Percentiles rank a stretch among this genome's conserved stretches.
phyloP scores from a whole-genome alignment of 2,329 filamentous ascomycete species.

The Pyrenochaeta sp. region DNA sequence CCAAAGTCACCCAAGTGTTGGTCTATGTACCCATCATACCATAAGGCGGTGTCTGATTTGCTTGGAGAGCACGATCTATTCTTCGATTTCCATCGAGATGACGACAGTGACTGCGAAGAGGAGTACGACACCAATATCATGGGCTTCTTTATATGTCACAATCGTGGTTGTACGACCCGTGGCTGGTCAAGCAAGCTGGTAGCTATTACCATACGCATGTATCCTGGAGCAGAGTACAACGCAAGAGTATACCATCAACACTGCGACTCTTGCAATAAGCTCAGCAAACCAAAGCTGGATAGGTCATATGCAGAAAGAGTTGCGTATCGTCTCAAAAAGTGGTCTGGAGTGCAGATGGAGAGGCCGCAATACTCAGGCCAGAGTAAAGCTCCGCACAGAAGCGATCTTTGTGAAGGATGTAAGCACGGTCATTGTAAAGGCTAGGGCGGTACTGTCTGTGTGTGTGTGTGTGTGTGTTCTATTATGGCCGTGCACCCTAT shows the following conservation, averaged over 20 bases:
- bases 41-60: constrained; percentile 41
- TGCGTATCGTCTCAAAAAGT: constrained; percentile 54
- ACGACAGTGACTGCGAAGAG: constrained; percentile 23
- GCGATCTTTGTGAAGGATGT: constrained; percentile 15
- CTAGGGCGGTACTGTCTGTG: too few species aligned
- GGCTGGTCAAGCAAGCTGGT: constrained; percentile 54
- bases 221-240: constrained; percentile 51
- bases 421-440: constrained; percentile 34
- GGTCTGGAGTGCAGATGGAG: constrained; percentile 45
- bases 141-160: constrained; percentile 53
- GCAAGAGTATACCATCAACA: constrained; percentile 56
- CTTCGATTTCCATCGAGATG: constrained; percentile 48
- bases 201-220: constrained; percentile 55
- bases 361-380: constrained; percentile 8
- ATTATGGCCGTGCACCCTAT: too few species aligned
- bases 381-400: constrained; percentile 28
- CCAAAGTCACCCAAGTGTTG: constrained; percentile 11
- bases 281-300: constrained; percentile 48
- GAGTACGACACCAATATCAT: constrained; percentile 54
- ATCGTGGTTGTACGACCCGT: constrained; percentile 34
- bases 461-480: too few species aligned
- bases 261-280: constrained; percentile 48
- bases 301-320: constrained; percentile 54
- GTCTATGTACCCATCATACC: constrained; percentile 30
- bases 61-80: constrained; percentile 40